Base-by-base conservation (phyloP, 495 filamentous ascomycete genomes). In the Xylaria flabelliformis region DNA sequence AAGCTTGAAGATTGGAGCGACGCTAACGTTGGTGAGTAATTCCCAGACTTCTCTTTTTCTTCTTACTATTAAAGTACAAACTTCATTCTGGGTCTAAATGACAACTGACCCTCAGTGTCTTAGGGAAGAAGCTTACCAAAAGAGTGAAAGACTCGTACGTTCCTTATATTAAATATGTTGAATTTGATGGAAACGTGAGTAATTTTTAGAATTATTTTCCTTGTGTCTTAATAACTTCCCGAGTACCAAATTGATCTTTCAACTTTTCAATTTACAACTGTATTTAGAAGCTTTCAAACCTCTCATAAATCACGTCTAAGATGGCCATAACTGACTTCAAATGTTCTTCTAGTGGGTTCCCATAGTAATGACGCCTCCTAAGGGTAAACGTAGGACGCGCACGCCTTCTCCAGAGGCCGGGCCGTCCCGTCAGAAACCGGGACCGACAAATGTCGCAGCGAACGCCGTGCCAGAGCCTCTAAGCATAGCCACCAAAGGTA, bases 121-220 rank as follows among this genome's bases (percentile, higher is more conserved):
- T 34, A 34, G 73, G 73, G 42, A 69, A 61, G 50, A 64, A 64
- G 26, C 62, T 75, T 9, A 75, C 71, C 10, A 55, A 73, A 46
- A 15, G 26, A 8, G 75, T 72, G 3, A 69, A 72, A 24, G 44
- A 48, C 4, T 19, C 64, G 0, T 17, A 69, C 12, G 61, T 74
- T 56, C 69, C 59, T 4, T 64, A 71, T 10, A 4, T 71, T 21
- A 59, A 64, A 0, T 71, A 46, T 2, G 36, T 55, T 12, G 69
- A 70, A 4, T 26, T 29, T 15, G 61, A 64, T 21, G 69, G 69
- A 3, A 51, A 41, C 21, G 51, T 56, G 21, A 29, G 51, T 56
- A 56, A 50, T 50, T 0, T 9, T n/a, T 6, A 6, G 3, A n/a
- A 7, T 12, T 15, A 48, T n/a, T 48, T 48, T 48, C 17, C n/a